These are phyloP conservation scores for Sequoiadendron giganteum DNA, from an alignment of 75 land plant genomes.

Conservation along the genomic window DNA sequence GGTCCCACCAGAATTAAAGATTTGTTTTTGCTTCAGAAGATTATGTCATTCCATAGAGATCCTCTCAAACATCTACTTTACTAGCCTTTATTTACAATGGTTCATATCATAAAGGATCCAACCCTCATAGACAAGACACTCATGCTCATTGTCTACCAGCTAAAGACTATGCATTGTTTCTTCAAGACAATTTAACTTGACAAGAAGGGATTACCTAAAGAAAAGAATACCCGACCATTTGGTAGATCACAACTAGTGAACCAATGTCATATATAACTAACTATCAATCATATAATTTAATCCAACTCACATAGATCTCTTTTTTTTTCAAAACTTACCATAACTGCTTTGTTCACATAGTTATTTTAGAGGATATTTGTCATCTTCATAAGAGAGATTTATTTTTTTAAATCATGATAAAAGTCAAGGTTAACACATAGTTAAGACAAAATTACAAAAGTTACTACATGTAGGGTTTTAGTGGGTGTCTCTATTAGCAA, in stretches of 20 bases:
- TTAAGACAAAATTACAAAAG: no score
- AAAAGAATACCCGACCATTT: constrained; percentile 93
- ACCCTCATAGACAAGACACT: constrained; percentile 93
- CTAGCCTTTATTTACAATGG: constrained; percentile 74
- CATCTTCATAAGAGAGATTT: no score
- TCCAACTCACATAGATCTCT: no score
- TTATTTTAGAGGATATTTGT: no score
- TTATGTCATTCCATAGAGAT: neutral
- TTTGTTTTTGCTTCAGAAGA: neutral
- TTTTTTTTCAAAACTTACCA: no score
- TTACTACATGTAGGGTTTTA: no score
- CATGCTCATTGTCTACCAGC: constrained; percentile 75
- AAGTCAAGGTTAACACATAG: no score
- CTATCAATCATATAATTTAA: constrained; percentile 95
- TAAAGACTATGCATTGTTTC: constrained; percentile 92
- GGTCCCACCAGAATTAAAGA: neutral
- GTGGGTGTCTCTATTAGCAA: no score
- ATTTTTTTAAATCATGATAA: no score
- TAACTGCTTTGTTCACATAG: no score
- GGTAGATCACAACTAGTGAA: constrained; percentile 92
- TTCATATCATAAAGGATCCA: constrained; percentile 98
- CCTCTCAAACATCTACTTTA: neutral
- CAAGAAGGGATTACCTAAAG: constrained; percentile 94
- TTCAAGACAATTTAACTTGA: constrained; percentile 97
- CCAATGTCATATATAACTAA: constrained; percentile 97